Conservation (phyloP, 805 yeast species). For the Groenewaldozyma salmanticensis region DNA sequence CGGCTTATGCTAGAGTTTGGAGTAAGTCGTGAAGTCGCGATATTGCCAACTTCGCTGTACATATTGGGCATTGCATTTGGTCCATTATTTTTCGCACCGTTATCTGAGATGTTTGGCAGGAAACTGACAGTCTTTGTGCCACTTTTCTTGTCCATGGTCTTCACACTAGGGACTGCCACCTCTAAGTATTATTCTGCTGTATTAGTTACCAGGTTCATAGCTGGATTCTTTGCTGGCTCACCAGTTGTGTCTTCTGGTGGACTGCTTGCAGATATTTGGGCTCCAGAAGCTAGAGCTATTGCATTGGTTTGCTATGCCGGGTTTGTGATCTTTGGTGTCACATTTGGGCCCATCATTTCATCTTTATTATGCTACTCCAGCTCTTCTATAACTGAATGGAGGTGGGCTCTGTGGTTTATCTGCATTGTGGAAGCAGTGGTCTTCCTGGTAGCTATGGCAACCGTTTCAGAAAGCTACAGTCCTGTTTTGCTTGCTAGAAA, state of each 20-base stretch:
- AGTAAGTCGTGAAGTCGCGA: constrained; percentile 37
- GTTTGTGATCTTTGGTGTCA: constrained; percentile 37
- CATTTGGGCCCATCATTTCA: constrained; percentile 39
- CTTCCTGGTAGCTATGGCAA: constrained; percentile 30
- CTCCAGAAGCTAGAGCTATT: constrained; percentile 41
- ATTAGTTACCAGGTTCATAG: constrained; percentile 44
- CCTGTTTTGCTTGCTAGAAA: constrained; percentile 46
- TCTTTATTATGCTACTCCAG: not conserved
- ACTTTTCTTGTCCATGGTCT: constrained; percentile 30
- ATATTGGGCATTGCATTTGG: constrained; percentile 62
- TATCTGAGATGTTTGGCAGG: constrained; percentile 46
- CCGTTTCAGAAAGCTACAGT: constrained; percentile 30
- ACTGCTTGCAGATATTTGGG: constrained; percentile 48
- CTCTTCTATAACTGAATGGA: no score
- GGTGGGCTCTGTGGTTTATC: constrained; percentile 46
- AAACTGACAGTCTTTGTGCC: constrained; percentile 37
- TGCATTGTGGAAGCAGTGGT: constrained; percentile 35
- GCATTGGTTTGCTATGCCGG: constrained; percentile 42
- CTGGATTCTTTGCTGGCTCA: constrained; percentile 54
- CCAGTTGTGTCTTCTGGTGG: constrained; percentile 56
- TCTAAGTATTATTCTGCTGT: constrained; percentile 41
- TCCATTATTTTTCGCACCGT: constrained; percentile 55
- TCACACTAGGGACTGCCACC: constrained; percentile 43
- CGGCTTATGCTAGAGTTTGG: constrained; percentile 31
- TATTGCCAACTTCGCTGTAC: constrained; percentile 47